Evolutionary conservation across 306 rosid species (phyloP).

Genomic region (Alnus glutinosa): DNA sequence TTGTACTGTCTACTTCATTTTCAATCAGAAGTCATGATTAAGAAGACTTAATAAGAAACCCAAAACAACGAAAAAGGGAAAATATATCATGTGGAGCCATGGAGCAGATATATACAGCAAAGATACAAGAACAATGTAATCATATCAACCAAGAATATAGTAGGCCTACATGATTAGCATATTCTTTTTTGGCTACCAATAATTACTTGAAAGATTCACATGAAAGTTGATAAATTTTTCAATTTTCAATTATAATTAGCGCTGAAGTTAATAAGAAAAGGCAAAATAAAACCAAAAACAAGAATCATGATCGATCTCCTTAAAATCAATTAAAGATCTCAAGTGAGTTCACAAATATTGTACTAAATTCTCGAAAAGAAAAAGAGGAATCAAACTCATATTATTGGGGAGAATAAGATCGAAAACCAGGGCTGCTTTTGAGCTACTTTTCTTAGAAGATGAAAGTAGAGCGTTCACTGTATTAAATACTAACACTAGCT

Average conservation of each 20-base stretch:
- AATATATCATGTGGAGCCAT: no score
- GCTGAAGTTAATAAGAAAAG: background rate
- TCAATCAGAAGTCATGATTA: conserved; percentile 15
- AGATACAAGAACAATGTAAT: conserved; percentile 4
- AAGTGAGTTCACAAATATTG: background rate
- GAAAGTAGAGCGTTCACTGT: background rate
- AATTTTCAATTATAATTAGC: background rate
- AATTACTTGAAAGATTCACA: background rate
- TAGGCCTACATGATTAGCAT: conserved; percentile 8
- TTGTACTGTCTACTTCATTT: background rate
- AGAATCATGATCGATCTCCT: background rate
- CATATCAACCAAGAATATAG: background rate
- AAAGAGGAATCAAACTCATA: background rate
- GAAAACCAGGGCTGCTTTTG: background rate
- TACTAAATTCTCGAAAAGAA: background rate
- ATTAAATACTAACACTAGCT: background rate
- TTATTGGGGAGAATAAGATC: background rate
- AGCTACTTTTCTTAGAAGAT: background rate
- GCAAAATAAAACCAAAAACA: background rate
- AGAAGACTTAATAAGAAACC: background rate
- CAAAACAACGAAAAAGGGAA: background rate
- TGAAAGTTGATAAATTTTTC: background rate
- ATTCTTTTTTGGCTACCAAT: background rate
- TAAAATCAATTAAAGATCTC: background rate
- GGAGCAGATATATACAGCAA: background rate